Base-by-base conservation (phyloP, 345 rosid species). In the Lepidium aucheri region DNA sequence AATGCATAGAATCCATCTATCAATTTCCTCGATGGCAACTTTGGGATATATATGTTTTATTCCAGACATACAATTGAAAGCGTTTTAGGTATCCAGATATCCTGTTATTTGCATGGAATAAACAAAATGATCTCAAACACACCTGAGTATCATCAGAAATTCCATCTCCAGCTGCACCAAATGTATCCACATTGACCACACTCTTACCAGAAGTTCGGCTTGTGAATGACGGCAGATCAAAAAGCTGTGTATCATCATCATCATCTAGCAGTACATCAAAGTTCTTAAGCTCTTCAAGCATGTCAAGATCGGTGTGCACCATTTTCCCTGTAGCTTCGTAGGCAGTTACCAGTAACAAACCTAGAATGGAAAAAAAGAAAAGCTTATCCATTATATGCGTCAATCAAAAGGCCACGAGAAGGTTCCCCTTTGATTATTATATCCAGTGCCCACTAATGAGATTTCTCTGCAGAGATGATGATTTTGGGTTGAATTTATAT, bases 71-170 rank as follows among this genome's bases (percentile, higher is more conserved):
- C 22, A 53, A 26, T 46, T 4, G 14, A 65, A 32, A 14, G 9
- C 55, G 38, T 17, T 66, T 54, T 7, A 7, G 15, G 13, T 38
- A 50, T 14, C 57, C 50, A 35, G 32, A 38, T 3, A 50, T 8
- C 49, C 47, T 54, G 64, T 53, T 38, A 56, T 39, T 30, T n/a
- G 11, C 28, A 63, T 39, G 70, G 12, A 49, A 40, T 49, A 41
- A 33, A 15, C 4, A 20, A 50, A 64, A 57, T 20, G 40, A 16
- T 54, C 45, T 9, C 58, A 69, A 55, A 70, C 62, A 47, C 46
- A 95, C 99, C 99, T 87, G 74, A 28, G 98, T 89, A 72, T 95
- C 98, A 80, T 95, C 99, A 60, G 94, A 80, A 76, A 87, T 78
- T 56, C 96, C 99, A 85, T 95, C 85, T 75, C 96, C 99, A 69